Base-by-base conservation (phyloP, 495 filamentous ascomycete species). In the Talaromyces adpressus region DNA sequence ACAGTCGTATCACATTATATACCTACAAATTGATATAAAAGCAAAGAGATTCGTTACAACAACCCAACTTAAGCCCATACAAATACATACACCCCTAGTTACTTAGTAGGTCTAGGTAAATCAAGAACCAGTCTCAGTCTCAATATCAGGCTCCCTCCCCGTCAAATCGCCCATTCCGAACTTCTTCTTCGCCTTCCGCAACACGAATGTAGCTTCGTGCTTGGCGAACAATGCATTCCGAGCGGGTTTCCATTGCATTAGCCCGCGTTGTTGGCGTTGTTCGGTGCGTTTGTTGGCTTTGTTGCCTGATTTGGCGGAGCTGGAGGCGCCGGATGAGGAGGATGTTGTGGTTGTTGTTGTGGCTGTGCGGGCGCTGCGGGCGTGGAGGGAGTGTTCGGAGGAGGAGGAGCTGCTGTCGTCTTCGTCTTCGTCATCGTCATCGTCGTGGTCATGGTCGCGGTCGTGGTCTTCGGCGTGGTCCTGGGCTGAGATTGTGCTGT, bases 171-270 rank as follows among this genome's bases (percentile, higher is more conserved):
- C 76, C 18, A 69, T 77, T 18, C 70, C 71, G 62, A 84, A 56
- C 69, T 79, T 79, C 64, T 79, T 72, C 66, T 77, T 77, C 59
- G 83, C 57, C 68, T 79, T 82, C 6, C 70, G 70, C 47, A 83
- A 45, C 51, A 73, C 78, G 64, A 73, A 83, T 51, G 81, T 81
- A 0, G 78, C 77, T 69, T 84, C 80, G 61, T 84, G 74, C 61
- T 79, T 81, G 6, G 77, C 80, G 64, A 84, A 84, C 6, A 68
- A 68, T 34, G 77, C 77, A 64, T 84, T 84, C 2, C 81, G 70
- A 7, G 80, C 81, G n/a, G 81, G 81, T 51, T 77, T 78, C 81
- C 81, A 84, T 68, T 84, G 81, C 79, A 81, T 79, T 64, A 84
- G 57, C 2, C 81, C 81, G 27, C 81, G 77, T 57, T 82, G 75